phyloP scores from a whole-genome alignment of 306 rosid genomes.

The Alnus glutinosa region DNA sequence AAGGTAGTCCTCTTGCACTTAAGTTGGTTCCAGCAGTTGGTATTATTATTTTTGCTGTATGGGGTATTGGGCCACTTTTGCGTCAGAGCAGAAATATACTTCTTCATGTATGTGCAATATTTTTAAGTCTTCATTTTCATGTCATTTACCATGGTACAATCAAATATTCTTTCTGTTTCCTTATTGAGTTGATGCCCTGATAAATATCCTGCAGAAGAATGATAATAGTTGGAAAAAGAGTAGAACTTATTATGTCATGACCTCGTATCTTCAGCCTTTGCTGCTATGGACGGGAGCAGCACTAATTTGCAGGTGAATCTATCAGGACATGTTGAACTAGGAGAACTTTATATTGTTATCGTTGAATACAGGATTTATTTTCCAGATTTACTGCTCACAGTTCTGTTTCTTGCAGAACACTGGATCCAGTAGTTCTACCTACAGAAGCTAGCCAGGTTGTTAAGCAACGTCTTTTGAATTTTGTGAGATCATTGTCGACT shows the following conservation, averaged over 20 bases:
- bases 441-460: conserved; percentile 75
- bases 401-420: conserved; percentile 53
- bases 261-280: conserved; percentile 77
- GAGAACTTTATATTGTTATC: conserved; percentile 13
- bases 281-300: conserved; percentile 81
- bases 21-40: conserved; percentile 74
- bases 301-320: conserved; percentile 84
- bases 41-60: conserved; percentile 63
- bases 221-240: conserved; percentile 91
- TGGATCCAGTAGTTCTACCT: conserved; percentile 74
- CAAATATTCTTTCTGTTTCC: conserved; percentile 5
- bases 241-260: conserved; percentile 52
- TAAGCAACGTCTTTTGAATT: conserved; percentile 76
- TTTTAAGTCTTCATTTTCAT: conserved; percentile 26
- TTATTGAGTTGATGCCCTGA: neutral
- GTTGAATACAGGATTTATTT: neutral
- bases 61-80: conserved; percentile 83
- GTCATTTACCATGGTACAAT: conserved; percentile 11
- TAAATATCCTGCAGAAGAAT: conserved; percentile 55
- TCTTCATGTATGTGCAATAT: conserved; percentile 48
- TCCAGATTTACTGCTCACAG: conserved; percentile 20
- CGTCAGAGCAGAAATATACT: conserved; percentile 56
- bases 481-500: conserved; percentile 82
- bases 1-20: conserved; percentile 56
- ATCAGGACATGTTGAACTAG: conserved; percentile 23